Base-by-base conservation (phyloP, 352 stramenopile genomes). In the Globisporangium alternatum region DNA sequence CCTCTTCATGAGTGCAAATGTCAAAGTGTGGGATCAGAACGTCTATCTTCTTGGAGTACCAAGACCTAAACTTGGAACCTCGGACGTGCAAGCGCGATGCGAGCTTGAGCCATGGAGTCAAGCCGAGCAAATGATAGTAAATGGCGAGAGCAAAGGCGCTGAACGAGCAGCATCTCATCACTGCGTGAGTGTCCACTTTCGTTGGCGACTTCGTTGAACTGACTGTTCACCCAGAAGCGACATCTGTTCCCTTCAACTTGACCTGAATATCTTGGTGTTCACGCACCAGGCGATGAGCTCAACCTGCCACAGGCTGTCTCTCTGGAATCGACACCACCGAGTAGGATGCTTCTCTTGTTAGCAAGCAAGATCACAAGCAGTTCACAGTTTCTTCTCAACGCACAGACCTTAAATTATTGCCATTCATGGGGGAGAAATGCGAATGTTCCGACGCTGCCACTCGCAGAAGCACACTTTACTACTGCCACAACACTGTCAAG, bases 331-430 rank as follows among this genome's bases (percentile, higher is more conserved):
- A 45, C 39, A 45, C 7, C 39, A 45, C n/a, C 39, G 39, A 41
- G 35, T 15, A 41, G 7, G 35, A 5, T 41, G 35, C 35, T 12
- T 41, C 35, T 12, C 35, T 41, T 15, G 35, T 17, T 41, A 41
- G 15, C 9, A 45, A 5, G 19, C 39, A 45, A 45, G 15, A 8
- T 48, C 43, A 22, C 43, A 22, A 48, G 37, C 37, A 43, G 17
- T 21, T 48, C 41, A 21, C 39, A 19, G 2, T 5, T 15, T 19
- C 5, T 45, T 45, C 39, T 19, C 39, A 45, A 45, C 39, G 41
- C 41, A 48, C 15, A 48, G 41, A 22, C 41, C 17, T 48, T 48
- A 48, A 48, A 48, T 48, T 48, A 48, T 48, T 48, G 41, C 41
- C 41, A 48, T 48, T 8, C 17, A 48, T 48, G 41, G 41, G 5